These are phyloP conservation scores for Pyrus bretschneideri DNA, from an alignment of 306 rosid species.

Conservation along the genomic window DNA sequence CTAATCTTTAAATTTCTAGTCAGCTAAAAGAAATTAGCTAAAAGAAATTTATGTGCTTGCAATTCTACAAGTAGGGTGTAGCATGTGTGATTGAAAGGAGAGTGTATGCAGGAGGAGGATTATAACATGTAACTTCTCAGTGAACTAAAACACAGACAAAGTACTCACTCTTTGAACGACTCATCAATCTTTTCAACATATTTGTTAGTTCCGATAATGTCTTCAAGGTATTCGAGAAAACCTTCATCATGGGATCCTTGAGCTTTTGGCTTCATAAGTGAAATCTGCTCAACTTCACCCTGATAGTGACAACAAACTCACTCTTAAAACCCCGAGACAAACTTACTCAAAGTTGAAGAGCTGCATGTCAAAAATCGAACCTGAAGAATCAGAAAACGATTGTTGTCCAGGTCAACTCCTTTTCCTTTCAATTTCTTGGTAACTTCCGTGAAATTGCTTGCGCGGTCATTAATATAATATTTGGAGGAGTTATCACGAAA, in stretches of 20 bases:
- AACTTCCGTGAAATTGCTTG: constrained; percentile 91
- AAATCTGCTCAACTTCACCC: constrained; percentile 99
- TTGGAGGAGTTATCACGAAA: constrained; percentile 91
- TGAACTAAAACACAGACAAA: constrained; percentile 16
- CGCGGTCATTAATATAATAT: constrained; percentile 71
- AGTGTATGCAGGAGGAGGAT: background rate
- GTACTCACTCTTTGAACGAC: constrained; percentile 68
- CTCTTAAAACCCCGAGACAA: constrained; percentile 10
- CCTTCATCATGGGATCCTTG: constrained; percentile 99
- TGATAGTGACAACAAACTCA: constrained; percentile 32
- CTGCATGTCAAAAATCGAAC: constrained; percentile 20
- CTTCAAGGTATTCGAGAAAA: constrained; percentile 94
- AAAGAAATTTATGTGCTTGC: background rate
- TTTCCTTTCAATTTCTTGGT: constrained; percentile 89
- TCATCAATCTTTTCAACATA: constrained; percentile 82
- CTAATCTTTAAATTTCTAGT: background rate
- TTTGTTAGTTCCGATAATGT: constrained; percentile 87
- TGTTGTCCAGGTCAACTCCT: constrained; percentile 96
- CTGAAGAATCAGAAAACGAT: constrained; percentile 94
- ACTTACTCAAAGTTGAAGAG: background rate
- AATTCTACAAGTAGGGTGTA: background rate
- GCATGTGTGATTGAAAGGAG: background rate
- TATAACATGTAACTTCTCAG: background rate
- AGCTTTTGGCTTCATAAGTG: constrained; percentile 94
- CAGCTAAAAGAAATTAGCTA: background rate